Base-by-base conservation (phyloP, 108 stramenopile genomes). In the Nannochloropsis gaditana region DNA sequence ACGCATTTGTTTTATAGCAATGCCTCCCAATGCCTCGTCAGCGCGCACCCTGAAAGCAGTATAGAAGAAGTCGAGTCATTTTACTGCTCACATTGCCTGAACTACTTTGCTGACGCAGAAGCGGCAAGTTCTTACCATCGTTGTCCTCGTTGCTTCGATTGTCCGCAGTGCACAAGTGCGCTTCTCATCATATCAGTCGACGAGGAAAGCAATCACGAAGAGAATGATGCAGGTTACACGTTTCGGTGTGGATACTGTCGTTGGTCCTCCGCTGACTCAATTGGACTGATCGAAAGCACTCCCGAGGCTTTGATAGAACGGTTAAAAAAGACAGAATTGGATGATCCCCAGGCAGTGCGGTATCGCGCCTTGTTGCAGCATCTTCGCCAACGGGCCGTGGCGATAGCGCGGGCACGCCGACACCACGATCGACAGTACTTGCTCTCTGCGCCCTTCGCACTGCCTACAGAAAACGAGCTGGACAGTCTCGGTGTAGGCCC, bases 81-180 rank as follows among this genome's bases (percentile, higher is more conserved):
- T 19, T 83, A 83, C 83, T 83, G 83, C 83, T n/a, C 44, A n/a
- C 4, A 45, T 17, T 45, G 45, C 45, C 21, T 83, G 19, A 21
- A 83, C 17, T 44, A 21, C 9, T 41, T 45, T 44, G 9, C 44
- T 21, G 45, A 83, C n/a, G 15, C 45, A 31, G 83, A 83, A 31
- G 83, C 44, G 10, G 83, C 44, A 10, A 44, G 15, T 10, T 21
- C 15, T n/a, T 21, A 3, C 2, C 44, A 44, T 9, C 83, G 83
- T 2, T 83, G 45, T 44, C 44, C 44, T 5, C n/a, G 9, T 10
- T 83, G 83, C 83, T 19, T 45, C 11, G 43, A 10, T 44, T 83
- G 83, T 44, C 83, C 83, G 44, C n/a, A 9, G 44, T 83, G 83
- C 83, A 44, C 31, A 21, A 83, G 44, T 31, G 21, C 83, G 10